A percentile compares a stretch with the other conserved stretches of the same genome.
These are phyloP conservation scores for Penicillium maclennaniae DNA, from an alignment of 495 filamentous ascomycete species.

Conservation along the genomic window DNA sequence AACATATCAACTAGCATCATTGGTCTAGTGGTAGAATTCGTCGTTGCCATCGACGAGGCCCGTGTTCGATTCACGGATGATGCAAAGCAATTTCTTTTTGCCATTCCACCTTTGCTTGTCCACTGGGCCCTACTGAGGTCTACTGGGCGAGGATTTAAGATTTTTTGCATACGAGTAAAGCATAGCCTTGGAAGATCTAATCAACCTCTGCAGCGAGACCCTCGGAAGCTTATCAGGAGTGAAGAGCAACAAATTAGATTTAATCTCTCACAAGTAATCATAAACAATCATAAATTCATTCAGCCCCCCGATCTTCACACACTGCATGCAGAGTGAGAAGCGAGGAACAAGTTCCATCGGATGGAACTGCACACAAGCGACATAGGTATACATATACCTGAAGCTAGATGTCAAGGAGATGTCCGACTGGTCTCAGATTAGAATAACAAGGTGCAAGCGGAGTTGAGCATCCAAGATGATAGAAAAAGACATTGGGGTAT, in stretches of 20 bases:
- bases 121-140: neutral
- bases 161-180: too few relatives aligned
- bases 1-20: constrained; percentile 39
- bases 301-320: neutral
- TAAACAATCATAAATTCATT: neutral
- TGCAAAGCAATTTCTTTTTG: constrained; percentile 27
- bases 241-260: neutral
- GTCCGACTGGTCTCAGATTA: neutral
- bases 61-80: constrained; percentile 57
- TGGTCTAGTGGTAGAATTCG: constrained; percentile 59
- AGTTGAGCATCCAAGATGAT: neutral
- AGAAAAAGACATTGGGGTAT: neutral
- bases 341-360: neutral
- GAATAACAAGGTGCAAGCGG: neutral
- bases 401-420: neutral
- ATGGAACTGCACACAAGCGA: neutral
- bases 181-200: too few relatives aligned
- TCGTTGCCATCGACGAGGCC: constrained; percentile 58
- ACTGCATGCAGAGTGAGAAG: neutral
- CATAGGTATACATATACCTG: neutral
- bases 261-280: neutral
- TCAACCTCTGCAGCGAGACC: too few relatives aligned
- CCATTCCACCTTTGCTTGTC: neutral
- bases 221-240: neutral
- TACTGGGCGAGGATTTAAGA: neutral